Conservation (phyloP, 352 stramenopile genomes). For the Plasmopara viticola region DNA sequence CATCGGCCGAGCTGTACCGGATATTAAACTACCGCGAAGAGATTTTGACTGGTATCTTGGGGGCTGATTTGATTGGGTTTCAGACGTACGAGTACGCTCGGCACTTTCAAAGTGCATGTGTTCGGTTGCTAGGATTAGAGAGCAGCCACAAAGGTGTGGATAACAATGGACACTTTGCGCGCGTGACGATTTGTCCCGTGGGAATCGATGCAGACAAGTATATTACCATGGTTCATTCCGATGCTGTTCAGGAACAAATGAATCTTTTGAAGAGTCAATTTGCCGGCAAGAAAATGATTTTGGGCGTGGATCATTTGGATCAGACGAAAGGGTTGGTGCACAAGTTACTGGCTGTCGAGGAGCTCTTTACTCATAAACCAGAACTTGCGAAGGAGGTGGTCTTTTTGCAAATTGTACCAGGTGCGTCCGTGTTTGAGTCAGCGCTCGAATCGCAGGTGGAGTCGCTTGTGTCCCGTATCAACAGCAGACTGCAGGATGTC, state of each 20-base stretch:
- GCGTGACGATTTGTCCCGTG: conserved; percentile 82
- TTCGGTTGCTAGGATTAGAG: conserved; percentile 80
- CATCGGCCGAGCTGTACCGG: conserved; percentile 84
- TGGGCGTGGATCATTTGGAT: conserved; percentile 82
- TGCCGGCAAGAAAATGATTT: conserved; percentile 76
- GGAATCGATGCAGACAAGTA: conserved; percentile 85
- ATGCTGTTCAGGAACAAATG: conserved; percentile 63
- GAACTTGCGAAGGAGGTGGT: conserved; percentile 92
- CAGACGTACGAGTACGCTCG: conserved; percentile 88
- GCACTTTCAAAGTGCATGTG: conserved; percentile 84
- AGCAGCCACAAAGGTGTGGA: conserved; percentile 87
- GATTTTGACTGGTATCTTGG: conserved; percentile 82
- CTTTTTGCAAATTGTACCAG: conserved; percentile 90
- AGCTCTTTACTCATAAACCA: conserved; percentile 80
- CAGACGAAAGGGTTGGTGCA: conserved; percentile 88
- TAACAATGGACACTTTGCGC: conserved; percentile 82
- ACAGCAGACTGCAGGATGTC: conserved; percentile 88
- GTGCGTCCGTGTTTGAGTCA: conserved; percentile 39
- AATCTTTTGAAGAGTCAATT: conserved; percentile 58
- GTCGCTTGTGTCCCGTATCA: conserved; percentile 87
- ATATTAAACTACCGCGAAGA: conserved; percentile 86
- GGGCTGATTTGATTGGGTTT: conserved; percentile 86
- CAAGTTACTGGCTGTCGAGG: conserved; percentile 86
- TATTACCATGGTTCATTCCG: conserved; percentile 46
- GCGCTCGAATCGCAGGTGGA: conserved; percentile 84